Evolutionary conservation across 2,329 filamentous ascomycete genomes (phyloP).

Genomic region (Stagonosporopsis cucurbitacearum): DNA sequence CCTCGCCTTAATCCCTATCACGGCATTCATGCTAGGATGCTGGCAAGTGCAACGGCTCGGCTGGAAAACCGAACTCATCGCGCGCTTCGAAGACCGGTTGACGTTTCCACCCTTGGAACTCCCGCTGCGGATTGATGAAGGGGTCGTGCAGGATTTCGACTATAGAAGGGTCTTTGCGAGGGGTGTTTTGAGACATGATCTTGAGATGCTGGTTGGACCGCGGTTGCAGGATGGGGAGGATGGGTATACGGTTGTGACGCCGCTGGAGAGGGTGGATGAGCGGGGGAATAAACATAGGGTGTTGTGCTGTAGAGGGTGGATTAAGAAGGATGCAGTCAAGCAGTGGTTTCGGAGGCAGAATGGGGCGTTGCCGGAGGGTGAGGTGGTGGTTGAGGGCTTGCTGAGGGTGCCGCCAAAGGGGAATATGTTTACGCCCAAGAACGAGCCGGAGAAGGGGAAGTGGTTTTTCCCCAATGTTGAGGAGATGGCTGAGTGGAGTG

Average conservation of each 20-base stretch:
- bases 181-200: slow-evolving; percentile 80
- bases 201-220: slow-evolving; percentile 95
- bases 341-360: slow-evolving; percentile 63
- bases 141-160: slow-evolving; percentile 87
- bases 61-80: slow-evolving; percentile 93
- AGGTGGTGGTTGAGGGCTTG: slow-evolving; percentile 82
- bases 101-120: slow-evolving; percentile 84
- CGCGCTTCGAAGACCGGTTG: slow-evolving; percentile 89
- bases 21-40: slow-evolving; percentile 85
- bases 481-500: slow-evolving; percentile 85
- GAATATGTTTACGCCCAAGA: slow-evolving; percentile 96
- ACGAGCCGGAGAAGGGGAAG: slow-evolving; percentile 79
- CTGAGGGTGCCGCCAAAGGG: slow-evolving; percentile 92
- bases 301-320: slow-evolving; percentile 91
- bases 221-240: slow-evolving; percentile 87
- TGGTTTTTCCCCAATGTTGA: slow-evolving; percentile 95
- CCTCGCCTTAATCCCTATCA: slow-evolving; percentile 86
- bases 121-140: slow-evolving; percentile 80
- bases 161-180: slow-evolving; percentile 81
- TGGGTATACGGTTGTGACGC: slow-evolving; percentile 90
- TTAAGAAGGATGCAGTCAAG: slow-evolving; percentile 73
- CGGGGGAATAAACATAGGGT: slow-evolving; percentile 64
- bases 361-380: slow-evolving; percentile 70
- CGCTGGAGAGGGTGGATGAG: slow-evolving; percentile 73
- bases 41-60: slow-evolving; percentile 94